Base-by-base conservation (phyloP, 2,329 filamentous ascomycete species). In the Aspergillus intermedius region DNA sequence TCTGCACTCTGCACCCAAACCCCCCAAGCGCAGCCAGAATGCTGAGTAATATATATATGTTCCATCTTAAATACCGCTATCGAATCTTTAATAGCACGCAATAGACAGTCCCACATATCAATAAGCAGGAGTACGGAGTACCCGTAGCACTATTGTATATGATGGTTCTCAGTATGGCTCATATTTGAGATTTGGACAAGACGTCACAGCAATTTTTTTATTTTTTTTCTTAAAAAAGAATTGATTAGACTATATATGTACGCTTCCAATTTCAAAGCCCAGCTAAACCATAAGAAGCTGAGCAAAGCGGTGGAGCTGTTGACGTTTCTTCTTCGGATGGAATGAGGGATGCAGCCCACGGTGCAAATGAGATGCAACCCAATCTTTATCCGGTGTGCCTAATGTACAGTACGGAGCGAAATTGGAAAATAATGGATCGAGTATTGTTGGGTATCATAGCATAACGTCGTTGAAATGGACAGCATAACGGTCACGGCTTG, bases 311-410 rank as follows among this genome's bases (percentile, higher is more conserved):
- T 55, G 51, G 47, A 54, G 48, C 52, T 39, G 34, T 28, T 30
- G 22, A 17, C 25, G 13, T 37, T 44, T 22, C 17, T 42, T 62
- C 54, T 64, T 42, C 61, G 59, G 61, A 59, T 56, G 41, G 45
- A 58, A 60, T 57, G 51, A 59, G 51, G 54, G 58, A 56, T 52
- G 44, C 54, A 58, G 43, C 49, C 47, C 50, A 61, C 48, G 48
- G 51, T 37, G 50, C 44, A 43, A 10, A 30, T 39, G 49, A 48
- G 39, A 52, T 56, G 48, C 49, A 60, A 40, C 58, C 58, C 56
- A 58, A 50, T 58, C 50, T 53, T 25, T 54, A 59, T 57, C 58
- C 56, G 56, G 54, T 47, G 54, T 47, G 13, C 44, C 25, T 30
- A 46, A 17, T 21, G 2, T 17, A 25, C n/a, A 46, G 8, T n/a